Conservation (phyloP, 2,329 filamentous ascomycete species). For the Epichloe hybrida region DNA sequence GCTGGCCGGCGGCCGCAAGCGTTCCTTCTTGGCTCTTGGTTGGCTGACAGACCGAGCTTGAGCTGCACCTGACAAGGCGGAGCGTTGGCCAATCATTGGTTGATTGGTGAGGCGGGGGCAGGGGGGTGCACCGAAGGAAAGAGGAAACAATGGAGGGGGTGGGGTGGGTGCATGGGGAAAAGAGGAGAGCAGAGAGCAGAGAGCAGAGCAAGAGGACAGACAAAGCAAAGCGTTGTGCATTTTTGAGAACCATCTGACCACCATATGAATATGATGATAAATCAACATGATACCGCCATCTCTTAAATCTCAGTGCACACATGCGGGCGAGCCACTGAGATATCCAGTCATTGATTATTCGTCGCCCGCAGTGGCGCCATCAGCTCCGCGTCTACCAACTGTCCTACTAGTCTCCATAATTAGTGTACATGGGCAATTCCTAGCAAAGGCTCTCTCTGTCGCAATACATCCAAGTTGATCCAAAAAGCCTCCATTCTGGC, state of each 20-base stretch:
- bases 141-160: neutral
- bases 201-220: no score
- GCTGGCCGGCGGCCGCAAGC: neutral
- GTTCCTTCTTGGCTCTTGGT: neutral
- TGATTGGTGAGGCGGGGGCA: neutral
- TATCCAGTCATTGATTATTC: neutral
- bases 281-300: neutral
- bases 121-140: neutral
- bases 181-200: no score
- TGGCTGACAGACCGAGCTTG: neutral
- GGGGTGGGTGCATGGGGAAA: no score
- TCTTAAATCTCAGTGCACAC: neutral
- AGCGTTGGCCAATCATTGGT: no score
- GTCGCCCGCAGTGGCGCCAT: neutral
- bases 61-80: neutral
- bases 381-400: neutral
- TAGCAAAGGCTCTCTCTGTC: neutral
- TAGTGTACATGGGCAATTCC: neutral
- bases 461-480: conserved; percentile 1
- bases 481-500: conserved; percentile 2
- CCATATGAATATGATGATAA: no score
- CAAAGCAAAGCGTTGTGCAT: no score
- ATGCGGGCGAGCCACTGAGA: no score
- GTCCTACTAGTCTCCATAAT: neutral
- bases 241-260: no score